phyloP scores from a whole-genome alignment of 768 basidiomycete species.

The Termitomyces bulborhizus region DNA sequence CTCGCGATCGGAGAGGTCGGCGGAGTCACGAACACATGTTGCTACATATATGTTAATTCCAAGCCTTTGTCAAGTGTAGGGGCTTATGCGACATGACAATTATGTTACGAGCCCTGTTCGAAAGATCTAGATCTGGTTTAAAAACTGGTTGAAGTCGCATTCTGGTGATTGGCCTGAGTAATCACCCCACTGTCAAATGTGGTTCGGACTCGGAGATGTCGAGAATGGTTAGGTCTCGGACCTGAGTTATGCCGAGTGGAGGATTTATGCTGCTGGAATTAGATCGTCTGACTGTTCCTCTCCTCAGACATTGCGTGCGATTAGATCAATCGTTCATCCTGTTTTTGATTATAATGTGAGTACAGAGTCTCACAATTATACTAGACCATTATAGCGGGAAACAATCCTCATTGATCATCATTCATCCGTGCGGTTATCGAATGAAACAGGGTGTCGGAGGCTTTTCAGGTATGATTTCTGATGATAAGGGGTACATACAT shows the following conservation, averaged over 20 bases:
- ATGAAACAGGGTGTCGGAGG: neutral
- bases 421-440: neutral
- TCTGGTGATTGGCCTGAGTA: neutral
- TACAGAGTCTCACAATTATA: neutral
- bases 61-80: neutral
- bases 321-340: neutral
- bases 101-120: neutral
- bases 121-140: no score
- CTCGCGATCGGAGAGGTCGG: neutral
- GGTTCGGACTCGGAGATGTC: conserved; percentile 1
- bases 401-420: neutral
- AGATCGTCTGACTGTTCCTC: neutral
- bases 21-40: neutral
- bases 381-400: neutral
- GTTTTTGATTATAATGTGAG: neutral
- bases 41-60: neutral
- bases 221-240: neutral
- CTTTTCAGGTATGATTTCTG: neutral
- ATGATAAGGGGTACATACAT: neutral
- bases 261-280: neutral
- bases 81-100: neutral
- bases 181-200: neutral
- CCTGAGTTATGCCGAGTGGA: neutral
- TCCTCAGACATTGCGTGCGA: no score
- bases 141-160: neutral